Evolutionary conservation across 306 rosid genomes (phyloP), one percentile per base, ranked within the genome.

Genomic region (Inga leiocalycina): DNA sequence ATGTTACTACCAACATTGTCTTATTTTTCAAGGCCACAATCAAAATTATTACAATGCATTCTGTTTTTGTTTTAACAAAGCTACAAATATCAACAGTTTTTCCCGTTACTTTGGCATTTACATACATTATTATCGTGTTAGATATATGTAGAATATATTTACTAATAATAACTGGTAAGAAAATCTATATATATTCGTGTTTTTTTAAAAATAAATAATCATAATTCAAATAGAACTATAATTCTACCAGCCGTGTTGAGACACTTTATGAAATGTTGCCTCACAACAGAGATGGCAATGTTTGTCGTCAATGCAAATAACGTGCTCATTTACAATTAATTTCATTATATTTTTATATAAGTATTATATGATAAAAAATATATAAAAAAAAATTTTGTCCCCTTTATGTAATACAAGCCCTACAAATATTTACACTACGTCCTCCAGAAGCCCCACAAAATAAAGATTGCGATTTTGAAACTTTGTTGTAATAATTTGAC

Each of bases 261-360:
- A 5, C 3, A 57, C 65, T 57, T 57, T 22, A 57, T 7, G 65
- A n/a, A 57, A 57, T 57, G 65, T 57, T 2, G 65, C 5, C 30
- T 57, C 13, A 57, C 30, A 13, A 57, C 9, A 49, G 64, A 44
- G 22, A 5, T 37, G 49, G 17, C 24, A 15, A 30, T 3, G 74
- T 69, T 69, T 41, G 14, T 20, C 51, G 27, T 69, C 74, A 69
- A 43, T 44, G 56, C 75, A 44, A 71, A 71, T 22, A 71, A 71
- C 12, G 75, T 44, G 75, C 6, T 22, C 37, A n/a, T 11, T n/a
- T 44, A 71, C 56, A 1, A 48, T 48, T 48, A 48, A 48, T 71
- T 71, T 39, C 6, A 6, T 39, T 43, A 43, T 59, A 59, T 56
- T 20, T 16, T 52, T 52, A 52, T 52, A 16, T 52, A 51, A 51